phyloP scores from a whole-genome alignment of 108 stramenopile genomes.

The Discostella pseudostelligera region DNA sequence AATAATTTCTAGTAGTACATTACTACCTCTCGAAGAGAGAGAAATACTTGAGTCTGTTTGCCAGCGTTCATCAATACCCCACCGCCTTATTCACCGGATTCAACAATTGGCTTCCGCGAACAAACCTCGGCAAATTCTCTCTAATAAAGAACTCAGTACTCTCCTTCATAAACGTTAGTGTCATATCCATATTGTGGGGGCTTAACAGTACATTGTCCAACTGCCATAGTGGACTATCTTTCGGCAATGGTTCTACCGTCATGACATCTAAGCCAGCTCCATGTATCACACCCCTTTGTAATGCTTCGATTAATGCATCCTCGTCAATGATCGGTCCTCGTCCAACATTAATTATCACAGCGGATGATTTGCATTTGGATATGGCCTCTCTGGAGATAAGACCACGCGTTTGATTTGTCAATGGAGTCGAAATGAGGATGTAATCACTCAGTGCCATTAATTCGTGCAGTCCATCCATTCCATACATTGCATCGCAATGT shows the following conservation, averaged over 20 bases:
- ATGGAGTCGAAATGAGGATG: conserved; percentile 73
- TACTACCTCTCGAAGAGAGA: too few relatives aligned
- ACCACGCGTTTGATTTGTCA: conserved; percentile 68
- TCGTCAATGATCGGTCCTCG: conserved; percentile 91
- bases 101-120: conserved; percentile 34
- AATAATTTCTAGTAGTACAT: too few relatives aligned
- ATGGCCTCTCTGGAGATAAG: conserved; percentile 63
- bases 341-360: conserved; percentile 89
- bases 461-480: conserved; percentile 46
- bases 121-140: conserved; percentile 60
- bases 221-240: conserved; percentile 70
- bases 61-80: conserved; percentile 30
- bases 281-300: conserved; percentile 60
- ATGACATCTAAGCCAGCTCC: conserved; percentile 91
- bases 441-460: conserved; percentile 75
- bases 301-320: conserved; percentile 64
- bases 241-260: conserved; percentile 79
- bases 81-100: conserved; percentile 47
- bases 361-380: conserved; percentile 58
- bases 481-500: conserved; percentile 60
- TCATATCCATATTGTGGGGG: conserved; percentile 85
- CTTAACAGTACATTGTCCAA: conserved; percentile 80
- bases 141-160: conserved; percentile 54
- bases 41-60: too few relatives aligned
- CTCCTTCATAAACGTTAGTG: conserved; percentile 62